A percentile compares a stretch with the other conserved stretches of the same genome.
Evolutionary conservation across 2,329 filamentous ascomycete species (phyloP).

Genomic region (Tolypocladium endophyticum): DNA sequence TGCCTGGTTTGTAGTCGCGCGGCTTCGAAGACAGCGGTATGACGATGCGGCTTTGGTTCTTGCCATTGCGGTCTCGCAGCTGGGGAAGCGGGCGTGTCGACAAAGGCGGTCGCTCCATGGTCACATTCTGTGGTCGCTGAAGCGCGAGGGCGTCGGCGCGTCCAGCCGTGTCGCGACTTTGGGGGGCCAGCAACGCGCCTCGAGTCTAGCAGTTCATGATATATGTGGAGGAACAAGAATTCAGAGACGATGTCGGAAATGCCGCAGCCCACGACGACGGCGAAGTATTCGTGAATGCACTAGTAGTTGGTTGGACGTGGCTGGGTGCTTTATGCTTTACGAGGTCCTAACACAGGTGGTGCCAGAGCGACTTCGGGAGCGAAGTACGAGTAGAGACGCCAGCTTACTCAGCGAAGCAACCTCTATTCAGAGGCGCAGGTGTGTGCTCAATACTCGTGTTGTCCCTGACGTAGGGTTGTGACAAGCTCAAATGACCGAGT

Average conservation of each 20-base stretch:
- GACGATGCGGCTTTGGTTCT: background rate
- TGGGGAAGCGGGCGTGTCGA: background rate
- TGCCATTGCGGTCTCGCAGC: background rate
- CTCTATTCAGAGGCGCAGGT: too few relatives aligned
- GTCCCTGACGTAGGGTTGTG: too few relatives aligned
- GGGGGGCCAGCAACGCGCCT: background rate
- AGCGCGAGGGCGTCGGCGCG: background rate
- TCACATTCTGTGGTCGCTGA: background rate
- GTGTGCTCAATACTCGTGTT: too few relatives aligned
- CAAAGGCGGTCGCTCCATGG: background rate
- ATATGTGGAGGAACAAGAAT: background rate
- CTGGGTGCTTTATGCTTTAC: background rate
- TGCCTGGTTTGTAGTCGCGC: slow-evolving; percentile 30
- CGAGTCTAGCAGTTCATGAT: background rate
- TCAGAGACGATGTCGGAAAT: background rate
- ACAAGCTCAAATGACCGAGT: too few relatives aligned
- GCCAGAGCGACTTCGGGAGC: background rate
- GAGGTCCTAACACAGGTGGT: too few relatives aligned
- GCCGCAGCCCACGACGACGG: background rate
- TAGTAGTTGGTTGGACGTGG: background rate
- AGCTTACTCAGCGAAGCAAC: background rate
- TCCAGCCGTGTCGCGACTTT: background rate
- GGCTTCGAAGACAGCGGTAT: slow-evolving; percentile 5
- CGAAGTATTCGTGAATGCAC: background rate
- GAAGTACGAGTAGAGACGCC: too few relatives aligned